These are phyloP conservation scores for Penicillium frequentans DNA, from an alignment of 2,329 filamentous ascomycete genomes.

Conservation along the genomic window DNA sequence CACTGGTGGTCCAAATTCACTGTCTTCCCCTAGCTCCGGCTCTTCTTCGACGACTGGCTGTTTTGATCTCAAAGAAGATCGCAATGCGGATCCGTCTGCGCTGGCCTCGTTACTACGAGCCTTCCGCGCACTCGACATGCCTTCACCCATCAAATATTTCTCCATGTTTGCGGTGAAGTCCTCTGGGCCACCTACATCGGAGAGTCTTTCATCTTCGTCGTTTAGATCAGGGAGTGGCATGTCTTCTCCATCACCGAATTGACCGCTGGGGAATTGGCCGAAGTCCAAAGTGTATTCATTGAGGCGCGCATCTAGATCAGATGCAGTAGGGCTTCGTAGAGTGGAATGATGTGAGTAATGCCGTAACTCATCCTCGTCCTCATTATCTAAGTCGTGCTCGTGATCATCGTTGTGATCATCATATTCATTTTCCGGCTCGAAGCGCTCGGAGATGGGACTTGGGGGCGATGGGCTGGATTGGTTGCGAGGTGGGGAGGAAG, in stretches of 20 bases:
- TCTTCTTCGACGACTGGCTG: conserved; percentile 32
- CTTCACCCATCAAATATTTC: conserved; percentile 36
- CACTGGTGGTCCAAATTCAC: conserved; percentile 43
- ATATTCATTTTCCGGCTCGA: conserved; percentile 4
- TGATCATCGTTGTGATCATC: conserved; percentile 9
- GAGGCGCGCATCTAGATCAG: conserved; percentile 40
- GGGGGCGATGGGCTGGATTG: conserved; percentile 16
- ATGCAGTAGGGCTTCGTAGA: conserved; percentile 27
- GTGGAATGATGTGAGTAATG: conserved; percentile 17
- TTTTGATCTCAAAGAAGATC: conserved; percentile 20
- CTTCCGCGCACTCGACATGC: conserved; percentile 17
- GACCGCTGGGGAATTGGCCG: conserved; percentile 34
- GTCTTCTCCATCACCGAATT: conserved; percentile 24
- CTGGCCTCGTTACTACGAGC: conserved; percentile 11
- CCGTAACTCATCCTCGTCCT: conserved; percentile 12
- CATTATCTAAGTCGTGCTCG: conserved; percentile 3
- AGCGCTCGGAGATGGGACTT: conserved; percentile 25
- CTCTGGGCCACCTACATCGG: conserved; percentile 42
- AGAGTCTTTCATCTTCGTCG: conserved; percentile 32
- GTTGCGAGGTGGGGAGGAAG: conserved; percentile 35
- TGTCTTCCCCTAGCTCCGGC: conserved; percentile 37
- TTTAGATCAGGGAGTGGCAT: conserved; percentile 26
- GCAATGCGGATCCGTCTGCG: conserved; percentile 10
- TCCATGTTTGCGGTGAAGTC: conserved; percentile 46
- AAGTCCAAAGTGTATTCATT: conserved; percentile 44